A percentile compares a stretch with the other conserved stretches of the same genome.
phyloP scores from a whole-genome alignment of 345 rosid species.

The Eucalyptus pauciflora region DNA sequence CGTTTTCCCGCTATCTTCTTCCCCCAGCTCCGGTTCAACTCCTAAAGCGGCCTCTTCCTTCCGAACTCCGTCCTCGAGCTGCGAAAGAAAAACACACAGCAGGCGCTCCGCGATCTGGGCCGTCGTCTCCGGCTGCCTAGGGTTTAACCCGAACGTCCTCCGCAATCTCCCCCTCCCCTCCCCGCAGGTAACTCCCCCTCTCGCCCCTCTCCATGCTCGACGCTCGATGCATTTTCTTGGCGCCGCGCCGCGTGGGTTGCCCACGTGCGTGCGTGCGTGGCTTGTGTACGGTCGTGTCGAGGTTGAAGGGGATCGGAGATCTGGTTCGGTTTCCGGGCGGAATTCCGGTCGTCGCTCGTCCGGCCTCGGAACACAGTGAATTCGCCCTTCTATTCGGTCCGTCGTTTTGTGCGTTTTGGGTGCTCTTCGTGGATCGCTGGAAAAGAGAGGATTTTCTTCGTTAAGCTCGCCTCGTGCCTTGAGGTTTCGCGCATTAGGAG shows the following conservation, averaged over 20 bases:
- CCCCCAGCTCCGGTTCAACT: background rate
- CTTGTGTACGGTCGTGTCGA: background rate
- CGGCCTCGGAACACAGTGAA: background rate
- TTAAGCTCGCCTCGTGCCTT: background rate
- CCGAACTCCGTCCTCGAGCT: background rate
- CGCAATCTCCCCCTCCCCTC: background rate
- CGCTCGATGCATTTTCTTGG: background rate
- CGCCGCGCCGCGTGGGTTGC: background rate
- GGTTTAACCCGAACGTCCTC: background rate
- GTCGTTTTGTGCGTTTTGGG: background rate
- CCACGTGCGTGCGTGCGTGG: background rate
- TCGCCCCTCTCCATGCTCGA: background rate
- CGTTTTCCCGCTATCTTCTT: background rate
- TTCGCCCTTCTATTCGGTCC: background rate
- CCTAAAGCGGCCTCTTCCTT: background rate
- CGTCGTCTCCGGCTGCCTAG: background rate
- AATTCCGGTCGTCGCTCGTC: background rate
- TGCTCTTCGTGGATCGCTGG: background rate
- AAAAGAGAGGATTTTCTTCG: background rate
- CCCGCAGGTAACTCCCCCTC: background rate
- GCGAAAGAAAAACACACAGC: background rate
- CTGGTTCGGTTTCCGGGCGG: background rate
- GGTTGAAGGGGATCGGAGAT: background rate
- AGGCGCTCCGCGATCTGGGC: background rate
- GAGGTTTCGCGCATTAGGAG: background rate